Evolutionary conservation across 2,329 filamentous ascomycete genomes (phyloP).

Genomic region (Cladobotryum mycophilum): DNA sequence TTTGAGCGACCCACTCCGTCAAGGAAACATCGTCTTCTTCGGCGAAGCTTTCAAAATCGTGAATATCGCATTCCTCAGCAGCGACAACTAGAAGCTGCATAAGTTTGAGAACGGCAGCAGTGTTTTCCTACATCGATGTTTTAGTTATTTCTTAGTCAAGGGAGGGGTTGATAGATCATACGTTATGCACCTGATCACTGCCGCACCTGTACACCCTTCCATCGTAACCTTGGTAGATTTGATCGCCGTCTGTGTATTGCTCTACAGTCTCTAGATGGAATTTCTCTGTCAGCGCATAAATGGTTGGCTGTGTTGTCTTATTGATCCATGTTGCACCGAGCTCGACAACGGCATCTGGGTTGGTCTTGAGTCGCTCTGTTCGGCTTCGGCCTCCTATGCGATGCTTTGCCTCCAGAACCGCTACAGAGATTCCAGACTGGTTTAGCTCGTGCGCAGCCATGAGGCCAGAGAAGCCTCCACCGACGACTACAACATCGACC

Average conservation of each 20-base stretch:
- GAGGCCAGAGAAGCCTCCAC: conserved; percentile 37
- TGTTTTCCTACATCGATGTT: no score
- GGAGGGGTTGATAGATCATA: no score
- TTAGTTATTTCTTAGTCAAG: no score
- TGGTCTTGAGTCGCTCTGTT: conserved; percentile 1
- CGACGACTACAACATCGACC: conserved; percentile 26
- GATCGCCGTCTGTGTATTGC: neutral
- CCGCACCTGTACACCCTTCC: no score
- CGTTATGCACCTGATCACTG: no score
- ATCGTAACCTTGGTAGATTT: no score
- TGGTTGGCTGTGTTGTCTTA: conserved; percentile 23
- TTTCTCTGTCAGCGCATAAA: conserved; percentile 34
- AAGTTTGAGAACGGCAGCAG: no score
- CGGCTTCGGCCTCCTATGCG: conserved; percentile 36
- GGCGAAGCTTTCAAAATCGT: no score
- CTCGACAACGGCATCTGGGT: conserved; percentile 11
- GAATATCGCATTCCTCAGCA: no score
- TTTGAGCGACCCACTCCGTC: no score
- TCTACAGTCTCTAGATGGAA: conserved; percentile 31
- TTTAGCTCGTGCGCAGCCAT: conserved; percentile 30
- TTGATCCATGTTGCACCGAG: conserved; percentile 21
- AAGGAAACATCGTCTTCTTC: no score
- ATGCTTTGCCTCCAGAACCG: conserved; percentile 43
- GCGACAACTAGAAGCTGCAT: no score
- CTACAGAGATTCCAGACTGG: conserved; percentile 29